Conservation (phyloP, 176 grass and related monocot species). For the Luzula sylvatica region DNA sequence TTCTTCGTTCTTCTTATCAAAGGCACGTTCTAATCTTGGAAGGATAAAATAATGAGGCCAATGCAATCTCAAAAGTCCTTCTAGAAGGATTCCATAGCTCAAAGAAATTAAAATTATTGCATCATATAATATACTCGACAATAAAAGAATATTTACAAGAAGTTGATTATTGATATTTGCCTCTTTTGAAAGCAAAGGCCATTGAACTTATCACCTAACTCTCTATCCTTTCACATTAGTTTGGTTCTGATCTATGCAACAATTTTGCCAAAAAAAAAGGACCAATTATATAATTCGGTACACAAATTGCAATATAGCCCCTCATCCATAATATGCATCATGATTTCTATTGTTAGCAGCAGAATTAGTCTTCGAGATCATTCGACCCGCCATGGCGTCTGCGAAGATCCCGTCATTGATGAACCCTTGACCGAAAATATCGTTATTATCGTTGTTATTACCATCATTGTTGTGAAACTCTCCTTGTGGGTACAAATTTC, state of each 20-base stretch:
- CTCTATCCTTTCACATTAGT: slow-evolving; percentile 13
- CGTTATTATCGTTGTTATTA: background rate
- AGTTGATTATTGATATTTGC: slow-evolving; percentile 11
- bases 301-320: background rate
- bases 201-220: slow-evolving; percentile 10
- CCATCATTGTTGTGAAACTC: slow-evolving; percentile 5
- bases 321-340: slow-evolving; percentile 45
- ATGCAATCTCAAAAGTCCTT: slow-evolving; percentile 3
- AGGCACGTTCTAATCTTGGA: slow-evolving; percentile 9
- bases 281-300: too few species aligned
- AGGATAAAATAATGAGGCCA: background rate
- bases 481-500: background rate
- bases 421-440: slow-evolving; percentile 4
- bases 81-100: slow-evolving; percentile 18
- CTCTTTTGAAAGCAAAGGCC: slow-evolving; percentile 15
- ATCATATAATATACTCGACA: background rate
- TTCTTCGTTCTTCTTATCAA: slow-evolving; percentile 13
- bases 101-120: background rate
- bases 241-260: background rate
- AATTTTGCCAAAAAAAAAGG: background rate
- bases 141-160: slow-evolving; percentile 15
- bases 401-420: slow-evolving; percentile 38
- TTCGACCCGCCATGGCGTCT: slow-evolving; percentile 34
- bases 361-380: slow-evolving; percentile 27
- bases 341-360: slow-evolving; percentile 18